Base-by-base conservation (phyloP, 1,284 basidiomycete genomes). In the Wallemia hederae region DNA sequence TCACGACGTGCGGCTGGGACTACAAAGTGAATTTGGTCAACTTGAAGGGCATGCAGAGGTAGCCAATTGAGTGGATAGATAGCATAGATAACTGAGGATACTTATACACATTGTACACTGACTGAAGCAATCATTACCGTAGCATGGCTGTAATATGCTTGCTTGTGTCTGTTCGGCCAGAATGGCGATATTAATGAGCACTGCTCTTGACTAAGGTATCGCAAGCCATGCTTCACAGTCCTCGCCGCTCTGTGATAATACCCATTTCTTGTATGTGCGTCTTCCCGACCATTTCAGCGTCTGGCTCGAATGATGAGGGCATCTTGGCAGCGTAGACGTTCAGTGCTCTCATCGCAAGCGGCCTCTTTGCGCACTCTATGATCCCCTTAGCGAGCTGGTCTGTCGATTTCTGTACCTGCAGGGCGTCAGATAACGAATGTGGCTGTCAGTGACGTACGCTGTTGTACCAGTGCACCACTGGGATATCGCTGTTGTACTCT, bases 1-100 rank as follows among this genome's bases (percentile, higher is more conserved):
- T 96, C 60, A 89, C 86, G 24, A 89, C 80, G 64, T 89, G 84
- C 67, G 80, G 84, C 59, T 96, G 90, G 91, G 90, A 96, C 66
- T 79, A 81, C 65, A 78, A 80, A 70, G 72, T 91, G 59, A 81
- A 85, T 71, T 73, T 92, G 62, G 89, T 83, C 69, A 77, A 77
- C 28, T 55, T 28, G 25, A 49, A 55, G 39, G 39, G 5, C 39
- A 14, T 5, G 25, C 22, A 24, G 19, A 26, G 59, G 24, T 22
- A 59, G 19, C 26, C 29, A 33, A 33, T 33, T 33, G 31, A 33
- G 7, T 33, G 9, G 19, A 33, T 33, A 33, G 9, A 33, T 19
- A 9, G 31, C 31, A 33, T 33, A 33, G 9, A 7, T 9, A 33
- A 33, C 19, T 33, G 7, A 19, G 19, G 19, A 33, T 33, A 9